These are phyloP conservation scores for Pestalotiopsis sp. DNA, from an alignment of 2,329 filamentous ascomycete genomes.

Conservation along the genomic window DNA sequence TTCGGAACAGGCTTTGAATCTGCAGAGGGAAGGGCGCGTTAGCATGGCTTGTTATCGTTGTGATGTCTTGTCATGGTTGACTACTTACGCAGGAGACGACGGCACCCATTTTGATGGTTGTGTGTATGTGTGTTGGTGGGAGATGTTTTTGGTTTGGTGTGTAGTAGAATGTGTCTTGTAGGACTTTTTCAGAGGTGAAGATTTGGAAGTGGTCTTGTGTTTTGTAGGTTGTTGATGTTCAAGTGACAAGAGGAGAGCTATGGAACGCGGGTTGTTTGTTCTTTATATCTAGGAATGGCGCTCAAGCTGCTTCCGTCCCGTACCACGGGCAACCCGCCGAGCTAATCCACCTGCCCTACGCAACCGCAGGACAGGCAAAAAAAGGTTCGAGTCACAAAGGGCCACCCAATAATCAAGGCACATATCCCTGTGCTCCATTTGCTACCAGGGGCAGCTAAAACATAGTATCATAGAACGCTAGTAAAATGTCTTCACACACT, in stretches of 20 bases:
- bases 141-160: constrained; percentile 9
- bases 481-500: neutral
- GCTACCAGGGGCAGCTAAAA: neutral
- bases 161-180: neutral
- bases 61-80: neutral
- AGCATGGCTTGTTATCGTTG: constrained; percentile 20
- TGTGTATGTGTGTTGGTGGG: constrained; percentile 13
- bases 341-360: neutral
- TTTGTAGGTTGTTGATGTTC: constrained; percentile 4
- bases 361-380: neutral
- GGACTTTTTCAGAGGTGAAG: neutral
- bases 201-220: neutral
- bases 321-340: neutral
- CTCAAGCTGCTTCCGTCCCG: neutral
- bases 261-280: neutral
- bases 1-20: constrained; percentile 62
- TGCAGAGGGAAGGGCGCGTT: constrained; percentile 30
- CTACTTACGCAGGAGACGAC: constrained; percentile 79
- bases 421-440: neutral
- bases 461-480: neutral
- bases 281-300: constrained; percentile 1
- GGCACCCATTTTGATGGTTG: constrained; percentile 69
- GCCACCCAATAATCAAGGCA: constrained; percentile 1
- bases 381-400: constrained; percentile 2
- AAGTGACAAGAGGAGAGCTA: neutral